Evolutionary conservation across 441 rosid species (phyloP).

Genomic region (Lepidium campestre): DNA sequence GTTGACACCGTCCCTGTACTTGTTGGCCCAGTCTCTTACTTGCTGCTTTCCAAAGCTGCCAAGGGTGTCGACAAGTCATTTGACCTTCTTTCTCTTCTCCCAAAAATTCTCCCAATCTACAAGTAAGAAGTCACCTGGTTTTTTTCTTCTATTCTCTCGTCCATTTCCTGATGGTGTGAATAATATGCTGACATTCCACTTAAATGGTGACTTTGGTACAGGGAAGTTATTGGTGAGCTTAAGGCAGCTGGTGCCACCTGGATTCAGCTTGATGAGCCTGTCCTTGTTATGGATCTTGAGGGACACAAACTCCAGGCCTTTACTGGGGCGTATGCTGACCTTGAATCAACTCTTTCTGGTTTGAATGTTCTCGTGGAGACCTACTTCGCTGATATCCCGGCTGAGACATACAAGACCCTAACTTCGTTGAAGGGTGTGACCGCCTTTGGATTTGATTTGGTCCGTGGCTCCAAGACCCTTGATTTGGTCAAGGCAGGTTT

Average conservation of each 20-base stretch:
- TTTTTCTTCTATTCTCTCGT: background rate
- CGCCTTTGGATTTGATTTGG: conserved; percentile 82
- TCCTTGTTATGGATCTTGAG: conserved; percentile 89
- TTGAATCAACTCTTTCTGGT: conserved; percentile 80
- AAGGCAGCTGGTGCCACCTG: conserved; percentile 97
- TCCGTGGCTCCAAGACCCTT: conserved; percentile 84
- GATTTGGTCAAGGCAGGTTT: conserved; percentile 75
- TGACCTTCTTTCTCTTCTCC: conserved; percentile 80
- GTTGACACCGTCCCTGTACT: conserved; percentile 86
- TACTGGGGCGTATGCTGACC: conserved; percentile 65
- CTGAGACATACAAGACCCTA: conserved; percentile 78
- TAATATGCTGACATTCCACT: conserved; percentile 16
- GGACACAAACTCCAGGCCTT: conserved; percentile 81
- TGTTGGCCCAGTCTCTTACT: conserved; percentile 92
- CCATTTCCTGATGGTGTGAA: background rate
- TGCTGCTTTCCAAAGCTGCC: conserved; percentile 88
- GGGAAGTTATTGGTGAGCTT: conserved; percentile 90
- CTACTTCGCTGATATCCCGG: conserved; percentile 91
- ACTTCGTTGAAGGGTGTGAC: conserved; percentile 86
- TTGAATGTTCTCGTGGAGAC: conserved; percentile 84
- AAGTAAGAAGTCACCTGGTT: conserved; percentile 44
- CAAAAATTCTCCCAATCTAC: conserved; percentile 76
- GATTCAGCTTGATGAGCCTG: conserved; percentile 95
- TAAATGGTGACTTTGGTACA: conserved; percentile 20
- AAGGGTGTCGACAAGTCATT: conserved; percentile 91